A percentile compares a stretch with the other conserved stretches of the same genome.
These are phyloP conservation scores for Populus alba DNA, from an alignment of 345 rosid species.

Conservation along the genomic window DNA sequence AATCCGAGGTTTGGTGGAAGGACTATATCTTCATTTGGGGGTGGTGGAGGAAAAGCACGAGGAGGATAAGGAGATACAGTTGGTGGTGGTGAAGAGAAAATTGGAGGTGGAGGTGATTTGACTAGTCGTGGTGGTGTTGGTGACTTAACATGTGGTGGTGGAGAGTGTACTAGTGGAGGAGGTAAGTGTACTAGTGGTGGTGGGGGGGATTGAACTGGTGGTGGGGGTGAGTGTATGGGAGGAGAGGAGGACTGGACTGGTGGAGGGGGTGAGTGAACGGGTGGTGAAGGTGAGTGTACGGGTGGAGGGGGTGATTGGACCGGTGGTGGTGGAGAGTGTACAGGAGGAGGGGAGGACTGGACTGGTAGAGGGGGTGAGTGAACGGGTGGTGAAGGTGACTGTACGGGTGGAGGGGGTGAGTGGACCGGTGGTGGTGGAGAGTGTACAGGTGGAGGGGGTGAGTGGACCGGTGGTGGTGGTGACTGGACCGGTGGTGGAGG, in stretches of 20 bases:
- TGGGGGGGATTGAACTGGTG: not conserved
- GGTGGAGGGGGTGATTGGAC: slow-evolving; percentile 19
- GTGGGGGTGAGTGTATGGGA: not conserved
- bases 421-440: not conserved
- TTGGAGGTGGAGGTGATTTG: slow-evolving; percentile 2
- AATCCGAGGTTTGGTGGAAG: slow-evolving; percentile 63
- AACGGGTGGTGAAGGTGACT: slow-evolving; percentile 17
- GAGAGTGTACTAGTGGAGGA: not conserved
- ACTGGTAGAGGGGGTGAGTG: slow-evolving; percentile 28
- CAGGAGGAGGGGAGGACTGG: slow-evolving; percentile 22
- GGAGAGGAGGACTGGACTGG: slow-evolving; percentile 13
- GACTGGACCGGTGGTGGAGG: not conserved
- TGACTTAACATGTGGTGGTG: not conserved
- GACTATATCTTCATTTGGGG: slow-evolving; percentile 25
- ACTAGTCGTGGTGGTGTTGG: slow-evolving; percentile 13
- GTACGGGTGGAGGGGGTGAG: slow-evolving; percentile 25
- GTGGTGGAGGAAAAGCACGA: slow-evolving; percentile 5
- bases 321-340: slow-evolving; percentile 19
- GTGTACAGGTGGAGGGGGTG: slow-evolving; percentile 23
- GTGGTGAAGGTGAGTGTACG: too few relatives aligned
- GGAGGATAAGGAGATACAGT: slow-evolving; percentile 8
- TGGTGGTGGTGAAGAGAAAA: not conserved
- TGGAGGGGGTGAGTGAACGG: slow-evolving; percentile 4
- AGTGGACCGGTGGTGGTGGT: slow-evolving; percentile 13
- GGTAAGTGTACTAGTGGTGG: slow-evolving; percentile 9